phyloP scores from a whole-genome alignment of 192 early-diverging fungal species.

The Paraglomus occultum region DNA sequence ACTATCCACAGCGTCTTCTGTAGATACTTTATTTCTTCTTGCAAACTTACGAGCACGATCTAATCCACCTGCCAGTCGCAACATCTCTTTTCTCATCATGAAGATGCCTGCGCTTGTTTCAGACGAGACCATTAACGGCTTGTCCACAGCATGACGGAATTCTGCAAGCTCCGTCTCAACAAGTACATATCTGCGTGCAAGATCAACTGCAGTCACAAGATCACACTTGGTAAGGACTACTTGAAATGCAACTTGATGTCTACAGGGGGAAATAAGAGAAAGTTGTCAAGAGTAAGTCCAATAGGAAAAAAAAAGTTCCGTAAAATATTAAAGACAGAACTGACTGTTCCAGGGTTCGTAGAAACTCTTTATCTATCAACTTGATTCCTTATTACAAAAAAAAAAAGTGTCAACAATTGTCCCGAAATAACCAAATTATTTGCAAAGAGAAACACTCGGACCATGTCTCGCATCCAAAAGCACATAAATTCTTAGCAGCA shows the following conservation, averaged over 20 bases:
- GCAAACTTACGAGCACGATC: constrained; percentile 12
- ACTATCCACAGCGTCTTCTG: background rate
- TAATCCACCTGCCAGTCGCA: constrained; percentile 47
- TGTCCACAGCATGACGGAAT: constrained; percentile 40
- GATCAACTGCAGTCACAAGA: constrained; percentile 54
- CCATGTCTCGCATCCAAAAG: constrained; percentile 78
- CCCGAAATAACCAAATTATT: background rate
- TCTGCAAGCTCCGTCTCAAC: constrained; percentile 41
- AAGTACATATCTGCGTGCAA: constrained; percentile 60
- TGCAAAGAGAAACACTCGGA: background rate
- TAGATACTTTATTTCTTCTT: background rate
- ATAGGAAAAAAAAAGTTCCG: background rate
- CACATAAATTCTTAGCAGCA: constrained; percentile 63
- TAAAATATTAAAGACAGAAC: background rate
- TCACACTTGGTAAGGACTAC: constrained; percentile 75
- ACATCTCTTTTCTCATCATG: constrained; percentile 67
- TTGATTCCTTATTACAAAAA: constrained; percentile 43
- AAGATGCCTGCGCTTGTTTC: constrained; percentile 58
- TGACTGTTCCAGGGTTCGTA: constrained; percentile 50
- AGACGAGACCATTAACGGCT: constrained; percentile 65
- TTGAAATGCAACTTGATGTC: constrained; percentile 45
- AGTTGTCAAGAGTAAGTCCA: background rate
- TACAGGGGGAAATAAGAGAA: constrained; percentile 19
- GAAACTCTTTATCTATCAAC: constrained; percentile 52
- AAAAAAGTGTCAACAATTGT: constrained; percentile 21